Percentiles rank a stretch among this genome's conserved stretches.
phyloP scores from a whole-genome alignment of 306 rosid species.

The Corylus avellana region DNA sequence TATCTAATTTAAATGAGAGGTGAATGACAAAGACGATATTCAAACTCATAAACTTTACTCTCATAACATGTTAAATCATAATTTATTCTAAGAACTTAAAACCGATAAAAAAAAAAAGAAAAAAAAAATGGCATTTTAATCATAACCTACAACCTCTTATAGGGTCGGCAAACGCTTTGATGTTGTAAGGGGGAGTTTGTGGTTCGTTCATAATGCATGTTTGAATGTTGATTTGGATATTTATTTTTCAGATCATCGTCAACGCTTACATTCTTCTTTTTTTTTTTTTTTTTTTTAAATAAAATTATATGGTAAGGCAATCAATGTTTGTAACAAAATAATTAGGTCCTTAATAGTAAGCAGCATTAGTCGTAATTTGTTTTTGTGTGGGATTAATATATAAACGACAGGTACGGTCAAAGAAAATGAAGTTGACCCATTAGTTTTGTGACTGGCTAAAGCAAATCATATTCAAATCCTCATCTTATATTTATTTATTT shows the following conservation, averaged over 20 bases:
- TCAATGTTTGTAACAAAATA: conserved; percentile 2
- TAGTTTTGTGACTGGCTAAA: background rate
- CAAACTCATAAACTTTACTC: too few species aligned
- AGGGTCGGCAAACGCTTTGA: background rate
- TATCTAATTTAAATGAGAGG: too few species aligned
- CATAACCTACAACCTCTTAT: background rate
- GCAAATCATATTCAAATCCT: background rate
- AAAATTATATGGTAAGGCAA: background rate
- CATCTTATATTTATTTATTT: background rate
- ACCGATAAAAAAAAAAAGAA: background rate
- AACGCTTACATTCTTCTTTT: background rate
- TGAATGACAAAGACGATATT: too few species aligned
- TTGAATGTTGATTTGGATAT: background rate
- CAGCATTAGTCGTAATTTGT: conserved; percentile 19
- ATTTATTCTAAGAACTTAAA: background rate
- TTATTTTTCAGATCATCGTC: background rate
- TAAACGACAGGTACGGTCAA: conserved; percentile 33
- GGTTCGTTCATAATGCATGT: background rate
- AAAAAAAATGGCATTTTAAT: too few species aligned
- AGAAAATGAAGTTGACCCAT: conserved; percentile 20
- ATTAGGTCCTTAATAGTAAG: conserved; percentile 9
- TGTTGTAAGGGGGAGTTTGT: background rate
- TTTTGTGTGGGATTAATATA: conserved; percentile 6
- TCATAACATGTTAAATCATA: too few species aligned
- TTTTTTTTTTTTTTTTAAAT: background rate